Percentiles rank a stretch among this genome's conserved stretches.
These are phyloP conservation scores for Cyclotella sp. DNA, from an alignment of 108 stramenopile genomes.

Conservation along the genomic window DNA sequence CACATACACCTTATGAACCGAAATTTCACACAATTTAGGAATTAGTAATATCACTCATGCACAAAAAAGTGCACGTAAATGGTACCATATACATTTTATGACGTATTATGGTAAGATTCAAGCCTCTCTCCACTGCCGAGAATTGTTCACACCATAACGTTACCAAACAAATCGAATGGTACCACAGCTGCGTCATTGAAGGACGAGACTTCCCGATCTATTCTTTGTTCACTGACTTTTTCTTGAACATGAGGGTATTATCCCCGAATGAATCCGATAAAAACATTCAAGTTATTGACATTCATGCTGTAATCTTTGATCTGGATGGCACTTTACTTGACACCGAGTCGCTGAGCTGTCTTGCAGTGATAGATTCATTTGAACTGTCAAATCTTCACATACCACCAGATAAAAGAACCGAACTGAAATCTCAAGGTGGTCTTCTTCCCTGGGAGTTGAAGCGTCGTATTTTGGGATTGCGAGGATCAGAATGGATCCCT, in stretches of 20 bases:
- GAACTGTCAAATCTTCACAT: conserved; percentile 30
- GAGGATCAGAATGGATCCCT: conserved; percentile 85
- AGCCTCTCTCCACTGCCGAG: too few species aligned
- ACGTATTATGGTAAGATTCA: too few species aligned
- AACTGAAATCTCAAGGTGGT: conserved; percentile 26
- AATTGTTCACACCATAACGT: too few species aligned
- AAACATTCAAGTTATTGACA: conserved; percentile 7
- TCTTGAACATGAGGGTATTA: background rate
- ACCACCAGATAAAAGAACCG: conserved; percentile 25
- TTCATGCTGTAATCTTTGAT: conserved; percentile 82
- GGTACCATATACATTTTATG: too few species aligned
- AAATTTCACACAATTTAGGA: too few species aligned
- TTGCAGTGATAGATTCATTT: conserved; percentile 69
- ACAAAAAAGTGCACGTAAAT: too few species aligned
- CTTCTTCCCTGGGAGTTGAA: conserved; percentile 83
- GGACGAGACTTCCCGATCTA: too few species aligned
- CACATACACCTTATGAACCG: too few species aligned
- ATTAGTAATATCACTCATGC: too few species aligned
- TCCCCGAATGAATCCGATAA: background rate
- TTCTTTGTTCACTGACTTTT: too few species aligned
- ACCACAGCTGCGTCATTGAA: too few species aligned
- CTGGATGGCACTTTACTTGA: conserved; percentile 86
- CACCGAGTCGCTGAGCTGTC: conserved; percentile 73
- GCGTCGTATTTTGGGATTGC: conserved; percentile 67
- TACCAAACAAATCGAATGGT: too few species aligned